Conservation (phyloP, 2,329 filamentous ascomycete genomes). For the Aspergillus calidoustus region DNA sequence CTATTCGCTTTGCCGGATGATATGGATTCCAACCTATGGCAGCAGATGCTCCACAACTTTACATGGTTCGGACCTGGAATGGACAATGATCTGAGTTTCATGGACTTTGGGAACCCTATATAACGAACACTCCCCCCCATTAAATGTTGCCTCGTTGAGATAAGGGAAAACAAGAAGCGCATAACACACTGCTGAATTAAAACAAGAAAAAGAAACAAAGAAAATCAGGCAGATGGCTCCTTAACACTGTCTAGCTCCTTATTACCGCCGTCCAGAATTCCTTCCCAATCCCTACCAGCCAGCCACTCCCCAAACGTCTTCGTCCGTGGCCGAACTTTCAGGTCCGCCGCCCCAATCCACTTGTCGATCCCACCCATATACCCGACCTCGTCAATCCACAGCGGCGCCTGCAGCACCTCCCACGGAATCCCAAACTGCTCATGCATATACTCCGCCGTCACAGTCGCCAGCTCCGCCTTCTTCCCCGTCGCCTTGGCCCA, state of each 20-base stretch:
- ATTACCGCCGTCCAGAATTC: constrained; percentile 4
- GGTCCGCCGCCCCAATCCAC: constrained; percentile 44
- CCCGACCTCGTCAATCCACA: constrained; percentile 45
- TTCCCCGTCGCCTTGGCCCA: constrained; percentile 47
- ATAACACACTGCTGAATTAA: background rate
- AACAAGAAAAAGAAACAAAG: background rate
- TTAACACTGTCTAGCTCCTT: constrained; percentile 8
- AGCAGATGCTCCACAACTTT: constrained; percentile 12
- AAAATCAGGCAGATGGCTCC: background rate
- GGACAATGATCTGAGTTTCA: background rate
- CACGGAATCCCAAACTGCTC: constrained; percentile 26
- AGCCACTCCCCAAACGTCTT: constrained; percentile 29
- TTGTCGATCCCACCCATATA: constrained; percentile 48
- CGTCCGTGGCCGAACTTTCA: constrained; percentile 32
- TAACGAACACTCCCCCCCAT: background rate
- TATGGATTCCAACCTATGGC: constrained; percentile 3
- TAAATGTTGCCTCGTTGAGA: background rate
- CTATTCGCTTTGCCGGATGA: background rate
- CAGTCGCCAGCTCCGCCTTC: constrained; percentile 36
- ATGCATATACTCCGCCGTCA: constrained; percentile 41
- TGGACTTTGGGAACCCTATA: background rate
- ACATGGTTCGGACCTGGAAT: constrained; percentile 11
- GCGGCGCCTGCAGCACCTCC: constrained; percentile 44
- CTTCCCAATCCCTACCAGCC: constrained; percentile 27
- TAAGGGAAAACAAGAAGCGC: no score